Conservation (phyloP, 768 basidiomycete genomes). For the Xerocomellus amylosporus region DNA sequence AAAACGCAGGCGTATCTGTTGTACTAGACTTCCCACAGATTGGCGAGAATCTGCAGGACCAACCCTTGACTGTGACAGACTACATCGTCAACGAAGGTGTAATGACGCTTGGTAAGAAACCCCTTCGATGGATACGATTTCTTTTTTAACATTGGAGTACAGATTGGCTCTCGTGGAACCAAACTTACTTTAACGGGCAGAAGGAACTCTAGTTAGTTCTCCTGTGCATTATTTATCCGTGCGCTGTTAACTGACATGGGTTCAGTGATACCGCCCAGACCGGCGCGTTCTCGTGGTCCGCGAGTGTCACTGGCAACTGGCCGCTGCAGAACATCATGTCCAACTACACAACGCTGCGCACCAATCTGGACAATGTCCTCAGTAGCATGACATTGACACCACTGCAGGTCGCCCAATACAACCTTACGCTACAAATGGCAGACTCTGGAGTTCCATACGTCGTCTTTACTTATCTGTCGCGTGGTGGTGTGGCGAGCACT, state of each 20-base stretch:
- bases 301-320: not conserved
- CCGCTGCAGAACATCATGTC: not conserved
- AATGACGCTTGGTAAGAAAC: not conserved
- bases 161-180: not conserved
- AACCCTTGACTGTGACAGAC: not conserved
- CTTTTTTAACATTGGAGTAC: not conserved
- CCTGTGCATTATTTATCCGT: not conserved
- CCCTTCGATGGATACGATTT: not conserved
- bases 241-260: not conserved
- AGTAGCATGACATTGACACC: not conserved
- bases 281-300: not conserved
- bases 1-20: not conserved
- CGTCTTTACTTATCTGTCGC: not conserved
- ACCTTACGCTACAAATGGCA: not conserved
- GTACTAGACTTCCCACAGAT: not conserved
- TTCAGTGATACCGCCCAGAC: not conserved
- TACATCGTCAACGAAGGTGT: not conserved
- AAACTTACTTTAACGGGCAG: not conserved
- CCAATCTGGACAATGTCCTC: not conserved
- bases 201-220: not conserved
- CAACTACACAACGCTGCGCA: not conserved
- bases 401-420: not conserved
- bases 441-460: not conserved
- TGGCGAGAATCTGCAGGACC: constrained; percentile 4
- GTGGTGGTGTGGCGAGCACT: not conserved